Conservation (phyloP, 352 stramenopile species). For the Aphanomyces astaci region DNA sequence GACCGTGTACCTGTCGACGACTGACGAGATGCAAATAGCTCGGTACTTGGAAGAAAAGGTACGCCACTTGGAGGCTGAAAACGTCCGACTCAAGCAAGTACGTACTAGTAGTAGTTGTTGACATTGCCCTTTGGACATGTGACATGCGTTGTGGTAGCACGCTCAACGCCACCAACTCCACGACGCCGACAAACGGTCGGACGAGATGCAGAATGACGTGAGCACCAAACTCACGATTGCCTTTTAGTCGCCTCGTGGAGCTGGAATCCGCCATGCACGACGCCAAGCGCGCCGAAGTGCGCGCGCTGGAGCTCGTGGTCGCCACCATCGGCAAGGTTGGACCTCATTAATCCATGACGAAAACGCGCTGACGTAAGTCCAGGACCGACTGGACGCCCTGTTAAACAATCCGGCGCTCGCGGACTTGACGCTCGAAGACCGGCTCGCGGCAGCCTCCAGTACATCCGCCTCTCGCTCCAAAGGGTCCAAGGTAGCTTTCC, state of each 20-base stretch:
- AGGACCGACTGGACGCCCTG: background rate
- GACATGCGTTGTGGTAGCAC: background rate
- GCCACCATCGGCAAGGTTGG: slow-evolving; percentile 5
- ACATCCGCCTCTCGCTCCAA: background rate
- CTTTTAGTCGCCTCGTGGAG: background rate
- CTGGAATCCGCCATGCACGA: background rate
- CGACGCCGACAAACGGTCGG: slow-evolving; percentile 4
- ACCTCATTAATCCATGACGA: background rate
- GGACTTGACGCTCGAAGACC: slow-evolving; percentile 2
- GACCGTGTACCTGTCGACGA: background rate
- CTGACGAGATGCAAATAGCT: background rate
- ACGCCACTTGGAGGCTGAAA: slow-evolving; percentile 11
- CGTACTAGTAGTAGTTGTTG: background rate
- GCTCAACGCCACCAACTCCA: background rate
- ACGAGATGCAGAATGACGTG: too few relatives aligned
- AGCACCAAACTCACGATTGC: background rate
- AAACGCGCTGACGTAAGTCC: background rate
- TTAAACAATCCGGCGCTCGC: background rate
- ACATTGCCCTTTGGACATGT: too few relatives aligned
- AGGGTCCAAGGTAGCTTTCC: background rate
- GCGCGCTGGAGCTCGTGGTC: slow-evolving; percentile 10
- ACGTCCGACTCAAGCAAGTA: slow-evolving; percentile 5
- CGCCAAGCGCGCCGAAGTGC: background rate
- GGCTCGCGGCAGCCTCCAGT: background rate
- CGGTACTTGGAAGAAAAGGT: slow-evolving; percentile 13